phyloP scores from a whole-genome alignment of 805 yeast genomes.

The Zygoascus ofunaensis region DNA sequence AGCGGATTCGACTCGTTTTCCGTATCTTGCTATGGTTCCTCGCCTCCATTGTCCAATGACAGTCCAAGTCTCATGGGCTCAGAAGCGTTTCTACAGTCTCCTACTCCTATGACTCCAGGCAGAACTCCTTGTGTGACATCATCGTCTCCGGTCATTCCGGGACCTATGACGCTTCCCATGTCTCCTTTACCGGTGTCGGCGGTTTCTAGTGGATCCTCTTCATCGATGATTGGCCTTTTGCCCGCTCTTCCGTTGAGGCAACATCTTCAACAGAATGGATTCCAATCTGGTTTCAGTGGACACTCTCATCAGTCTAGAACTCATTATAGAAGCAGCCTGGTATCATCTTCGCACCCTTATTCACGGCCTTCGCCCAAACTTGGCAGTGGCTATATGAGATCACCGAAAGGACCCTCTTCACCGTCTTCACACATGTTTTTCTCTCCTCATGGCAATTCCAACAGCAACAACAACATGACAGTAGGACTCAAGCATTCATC shows the following conservation, averaged over 20 bases:
- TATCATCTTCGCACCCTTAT: background rate
- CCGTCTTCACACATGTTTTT: background rate
- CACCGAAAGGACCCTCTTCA: background rate
- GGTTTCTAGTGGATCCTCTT: too few species aligned
- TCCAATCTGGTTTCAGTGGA: background rate
- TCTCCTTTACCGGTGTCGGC: background rate
- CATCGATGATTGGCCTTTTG: conserved; percentile 1
- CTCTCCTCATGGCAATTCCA: background rate
- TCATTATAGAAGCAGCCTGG: background rate
- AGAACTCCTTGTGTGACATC: too few species aligned
- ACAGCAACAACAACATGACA: too few species aligned
- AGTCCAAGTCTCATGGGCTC: background rate
- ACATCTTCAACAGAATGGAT: background rate
- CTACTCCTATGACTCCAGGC: background rate
- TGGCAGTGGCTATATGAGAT: background rate
- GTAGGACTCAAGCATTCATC: too few species aligned
- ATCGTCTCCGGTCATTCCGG: background rate
- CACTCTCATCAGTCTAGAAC: background rate
- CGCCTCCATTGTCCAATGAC: background rate
- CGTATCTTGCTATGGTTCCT: background rate
- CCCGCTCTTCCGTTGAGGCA: conserved; percentile 2
- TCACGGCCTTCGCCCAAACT: background rate
- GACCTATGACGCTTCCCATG: background rate
- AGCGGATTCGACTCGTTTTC: background rate
- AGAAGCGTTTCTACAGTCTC: background rate